Evolutionary conservation across 768 basidiomycete genomes (phyloP).

Genomic region (Lepiota brunneoincarnata): DNA sequence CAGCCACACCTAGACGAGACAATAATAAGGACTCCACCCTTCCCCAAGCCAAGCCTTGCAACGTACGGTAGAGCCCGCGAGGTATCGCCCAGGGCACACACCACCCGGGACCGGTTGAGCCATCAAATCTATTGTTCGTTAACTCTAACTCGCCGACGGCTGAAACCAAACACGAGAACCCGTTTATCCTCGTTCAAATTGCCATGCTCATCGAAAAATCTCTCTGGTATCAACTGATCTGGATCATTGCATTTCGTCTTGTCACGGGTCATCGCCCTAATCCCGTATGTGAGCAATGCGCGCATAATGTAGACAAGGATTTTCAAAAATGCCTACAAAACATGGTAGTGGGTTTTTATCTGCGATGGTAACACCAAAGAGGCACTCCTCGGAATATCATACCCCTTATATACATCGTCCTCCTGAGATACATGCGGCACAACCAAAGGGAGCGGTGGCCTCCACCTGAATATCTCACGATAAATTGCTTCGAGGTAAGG

Average conservation of each 20-base stretch:
- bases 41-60: neutral
- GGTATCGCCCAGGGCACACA: slow-evolving; percentile 9
- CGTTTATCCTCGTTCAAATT: slow-evolving; percentile 15
- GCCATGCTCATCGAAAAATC: slow-evolving; percentile 22
- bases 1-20: slow-evolving; percentile 18
- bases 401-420: slow-evolving; percentile 24
- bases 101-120: neutral
- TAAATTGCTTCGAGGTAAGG: slow-evolving; percentile 21
- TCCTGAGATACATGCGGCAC: slow-evolving; percentile 20
- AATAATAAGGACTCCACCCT: neutral
- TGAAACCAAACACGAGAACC: slow-evolving; percentile 20
- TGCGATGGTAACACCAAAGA: no score
- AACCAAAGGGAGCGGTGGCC: slow-evolving; percentile 15
- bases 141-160: slow-evolving; percentile 16
- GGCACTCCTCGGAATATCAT: slow-evolving; percentile 19
- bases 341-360: neutral
- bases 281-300: no score
- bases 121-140: neutral
- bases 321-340: slow-evolving; percentile 1
- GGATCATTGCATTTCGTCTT: slow-evolving; percentile 27
- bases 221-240: slow-evolving; percentile 30
- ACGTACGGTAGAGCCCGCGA: slow-evolving; percentile 9
- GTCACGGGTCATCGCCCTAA: slow-evolving; percentile 31
- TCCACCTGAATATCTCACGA: slow-evolving; percentile 14
- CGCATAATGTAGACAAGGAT: neutral